Evolutionary conservation across 345 rosid species (phyloP), one percentile per base, ranked within the genome.

Genomic region (Acer yangbiense): DNA sequence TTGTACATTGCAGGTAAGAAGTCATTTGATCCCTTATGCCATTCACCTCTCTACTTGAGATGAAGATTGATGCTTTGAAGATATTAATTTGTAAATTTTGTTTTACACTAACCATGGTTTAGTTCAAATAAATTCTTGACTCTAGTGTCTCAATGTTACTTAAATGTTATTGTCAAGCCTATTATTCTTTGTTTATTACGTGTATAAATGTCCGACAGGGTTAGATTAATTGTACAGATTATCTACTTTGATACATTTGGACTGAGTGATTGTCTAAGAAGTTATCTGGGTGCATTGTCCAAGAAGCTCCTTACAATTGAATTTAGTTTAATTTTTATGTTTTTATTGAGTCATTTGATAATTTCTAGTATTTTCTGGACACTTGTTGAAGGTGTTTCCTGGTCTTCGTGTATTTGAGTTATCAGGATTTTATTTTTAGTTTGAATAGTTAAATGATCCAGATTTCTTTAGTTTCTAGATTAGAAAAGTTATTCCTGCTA

Each of bases 1-100:
- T 97, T 81, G 98, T 97, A 60, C 99, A 97, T 79, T 97, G 98
- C 95, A 96, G 98, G 99, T 91, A 44, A 69, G 85, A 77, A 77
- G 62, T 64, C 82, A 72, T 78, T 69, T 72, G 58, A 65, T 35
- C 63, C 72, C 43, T 72, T 46, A 65, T 35, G 66, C 72, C 43
- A 32, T 76, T 21, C 48, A 9, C 1, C 44, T 52, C 29, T 27
- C 44, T 52, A 18, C 55, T 48, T n/a, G 62, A 50, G 6, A 50
- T 25, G 71, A 29, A 63, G 32, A 39, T 69, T 25, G 43, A 27
- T 29, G 7, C 11, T 27, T 27, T 2, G 61, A 52, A 54, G 58
- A 25, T 52, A 27, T 46, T 21, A 23, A 17, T 46, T 20, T 12
- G 39, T 68, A 68, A 21, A 14, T 23, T 70, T 25, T 27, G 11